These are phyloP conservation scores for Mortierella sp. DNA, from an alignment of 371 early-diverging fungal species.

Conservation along the genomic window DNA sequence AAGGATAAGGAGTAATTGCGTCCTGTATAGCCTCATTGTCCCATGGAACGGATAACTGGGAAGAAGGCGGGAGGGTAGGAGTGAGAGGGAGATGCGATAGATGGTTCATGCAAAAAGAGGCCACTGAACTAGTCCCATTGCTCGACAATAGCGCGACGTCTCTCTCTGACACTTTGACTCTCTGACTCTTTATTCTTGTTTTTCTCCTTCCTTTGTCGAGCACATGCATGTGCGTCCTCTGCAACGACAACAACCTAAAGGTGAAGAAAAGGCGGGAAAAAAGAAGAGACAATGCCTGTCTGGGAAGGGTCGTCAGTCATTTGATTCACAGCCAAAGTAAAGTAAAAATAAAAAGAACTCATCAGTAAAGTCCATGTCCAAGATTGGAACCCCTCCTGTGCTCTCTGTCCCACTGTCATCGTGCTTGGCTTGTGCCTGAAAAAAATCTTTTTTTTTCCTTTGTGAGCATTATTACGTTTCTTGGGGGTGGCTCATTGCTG, in stretches of 20 bases:
- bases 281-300: not conserved
- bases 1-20: too few species aligned
- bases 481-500: not conserved
- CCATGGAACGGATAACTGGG: too few species aligned
- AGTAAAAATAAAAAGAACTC: not conserved
- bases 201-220: not conserved
- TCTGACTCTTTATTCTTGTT: not conserved
- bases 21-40: too few species aligned
- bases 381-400: not conserved
- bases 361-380: not conserved
- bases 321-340: not conserved
- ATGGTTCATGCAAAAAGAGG: not conserved
- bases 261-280: not conserved
- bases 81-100: not conserved
- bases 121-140: not conserved
- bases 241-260: not conserved
- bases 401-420: not conserved
- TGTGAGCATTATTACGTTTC: constrained; percentile 4
- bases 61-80: too few species aligned
- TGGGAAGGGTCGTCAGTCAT: not conserved
- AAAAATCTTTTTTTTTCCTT: not conserved
- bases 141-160: not conserved
- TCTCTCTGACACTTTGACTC: not conserved
- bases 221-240: not conserved
- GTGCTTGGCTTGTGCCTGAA: constrained; percentile 4